Conservation (phyloP, 305 asterid species). For the Rubia peregrina region DNA sequence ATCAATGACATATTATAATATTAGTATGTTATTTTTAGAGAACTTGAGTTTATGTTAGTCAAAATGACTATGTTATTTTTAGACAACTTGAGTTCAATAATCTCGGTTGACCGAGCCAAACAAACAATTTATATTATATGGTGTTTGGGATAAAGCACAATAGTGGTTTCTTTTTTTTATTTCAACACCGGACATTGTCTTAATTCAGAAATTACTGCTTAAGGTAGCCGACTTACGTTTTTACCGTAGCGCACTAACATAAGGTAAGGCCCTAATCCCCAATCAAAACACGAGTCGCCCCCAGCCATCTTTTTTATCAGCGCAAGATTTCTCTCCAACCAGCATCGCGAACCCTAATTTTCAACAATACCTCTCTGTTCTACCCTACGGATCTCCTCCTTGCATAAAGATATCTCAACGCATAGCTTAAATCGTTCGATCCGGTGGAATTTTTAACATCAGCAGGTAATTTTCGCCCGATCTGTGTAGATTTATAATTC, state of each 20-base stretch:
- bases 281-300: neutral
- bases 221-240: neutral
- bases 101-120: too few relatives aligned
- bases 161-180: too few relatives aligned
- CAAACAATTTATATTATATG: too few relatives aligned
- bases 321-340: neutral
- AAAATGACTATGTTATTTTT: too few relatives aligned
- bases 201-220: too few relatives aligned
- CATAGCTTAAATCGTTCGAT: neutral
- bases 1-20: too few relatives aligned
- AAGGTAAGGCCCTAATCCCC: neutral
- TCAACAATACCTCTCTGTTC: neutral
- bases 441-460: neutral
- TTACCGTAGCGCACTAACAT: neutral
- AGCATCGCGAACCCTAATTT: constrained; percentile 13
- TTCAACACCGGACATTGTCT: neutral
- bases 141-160: too few relatives aligned
- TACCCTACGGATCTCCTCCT: constrained; percentile 5
- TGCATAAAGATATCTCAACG: neutral
- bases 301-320: neutral
- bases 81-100: too few relatives aligned
- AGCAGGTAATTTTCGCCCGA: neutral
- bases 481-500: neutral
- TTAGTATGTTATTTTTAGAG: too few relatives aligned
- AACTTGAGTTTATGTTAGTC: too few relatives aligned